Percentiles rank a stretch among this genome's conserved stretches.
Evolutionary conservation across 805 yeast species (phyloP).

Genomic region (Lachancea lanzarotensis): DNA sequence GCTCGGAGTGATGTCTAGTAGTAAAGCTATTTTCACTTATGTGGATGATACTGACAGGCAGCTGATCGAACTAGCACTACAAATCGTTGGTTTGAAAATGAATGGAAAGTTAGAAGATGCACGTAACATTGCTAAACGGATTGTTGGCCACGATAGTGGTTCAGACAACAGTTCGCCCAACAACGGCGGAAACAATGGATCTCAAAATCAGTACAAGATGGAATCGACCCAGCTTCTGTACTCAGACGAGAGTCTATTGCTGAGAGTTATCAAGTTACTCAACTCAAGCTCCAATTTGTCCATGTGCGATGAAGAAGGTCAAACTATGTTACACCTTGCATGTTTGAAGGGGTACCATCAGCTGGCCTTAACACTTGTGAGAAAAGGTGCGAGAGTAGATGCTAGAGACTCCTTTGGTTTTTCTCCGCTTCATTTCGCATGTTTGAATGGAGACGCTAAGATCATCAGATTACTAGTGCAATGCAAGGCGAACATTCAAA

Average conservation of each 20-base stretch:
- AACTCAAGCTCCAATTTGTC: conserved; percentile 75
- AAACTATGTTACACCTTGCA: conserved; percentile 82
- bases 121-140: conserved; percentile 82
- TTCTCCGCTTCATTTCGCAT: conserved; percentile 85
- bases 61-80: conserved; percentile 88
- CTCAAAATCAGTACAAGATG: conserved; percentile 10
- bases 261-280: conserved; percentile 57
- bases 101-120: conserved; percentile 95
- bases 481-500: conserved; percentile 54
- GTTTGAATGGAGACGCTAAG: conserved; percentile 64
- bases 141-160: conserved; percentile 53
- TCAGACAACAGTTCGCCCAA: conserved; percentile 17
- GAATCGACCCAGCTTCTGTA: conserved; percentile 4
- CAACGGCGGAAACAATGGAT: conserved; percentile 15
- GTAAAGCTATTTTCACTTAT: conserved; percentile 65
- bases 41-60: conserved; percentile 94
- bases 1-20: conserved; percentile 13
- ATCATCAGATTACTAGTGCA: conserved; percentile 55
- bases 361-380: conserved; percentile 57
- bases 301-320: conserved; percentile 75
- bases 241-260: conserved; percentile 37
- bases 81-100: conserved; percentile 95
- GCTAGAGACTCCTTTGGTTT: conserved; percentile 71
- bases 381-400: conserved; percentile 61
- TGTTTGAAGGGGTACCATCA: conserved; percentile 63